Evolutionary conservation across 108 stramenopile species (phyloP).

Genomic region (Asterionellopsis glacialis): DNA sequence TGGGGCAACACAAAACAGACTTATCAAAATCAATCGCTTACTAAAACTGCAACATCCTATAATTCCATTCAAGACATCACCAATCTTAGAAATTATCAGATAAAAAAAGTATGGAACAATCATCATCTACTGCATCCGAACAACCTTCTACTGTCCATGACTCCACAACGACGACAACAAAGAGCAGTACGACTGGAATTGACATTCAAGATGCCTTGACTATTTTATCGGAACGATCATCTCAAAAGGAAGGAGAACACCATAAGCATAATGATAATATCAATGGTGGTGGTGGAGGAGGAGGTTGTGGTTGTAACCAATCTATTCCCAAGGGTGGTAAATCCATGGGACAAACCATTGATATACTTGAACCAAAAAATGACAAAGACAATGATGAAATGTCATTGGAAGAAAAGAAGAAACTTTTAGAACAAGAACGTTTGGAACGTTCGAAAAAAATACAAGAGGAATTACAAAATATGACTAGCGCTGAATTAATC

Average conservation of each 20-base stretch:
- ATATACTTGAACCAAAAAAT: constrained; percentile 32
- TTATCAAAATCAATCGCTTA: too few relatives aligned
- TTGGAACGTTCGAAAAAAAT: constrained; percentile 26
- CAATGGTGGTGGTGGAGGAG: not conserved
- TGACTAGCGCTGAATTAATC: constrained; percentile 44
- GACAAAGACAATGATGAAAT: constrained; percentile 7
- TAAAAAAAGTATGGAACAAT: too few relatives aligned
- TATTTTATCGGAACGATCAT: constrained; percentile 59
- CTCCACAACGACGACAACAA: not conserved
- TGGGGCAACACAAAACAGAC: too few relatives aligned
- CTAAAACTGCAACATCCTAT: too few relatives aligned
- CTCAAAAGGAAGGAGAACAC: not conserved
- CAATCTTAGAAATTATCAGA: too few relatives aligned
- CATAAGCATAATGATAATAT: not conserved
- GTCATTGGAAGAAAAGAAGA: constrained; percentile 9
- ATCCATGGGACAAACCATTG: constrained; percentile 72
- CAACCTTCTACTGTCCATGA: too few relatives aligned
- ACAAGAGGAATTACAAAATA: constrained; percentile 27
- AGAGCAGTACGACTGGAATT: constrained; percentile 35
- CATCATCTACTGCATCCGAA: too few relatives aligned
- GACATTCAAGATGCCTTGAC: constrained; percentile 64
- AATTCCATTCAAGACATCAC: too few relatives aligned
- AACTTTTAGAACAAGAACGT: constrained; percentile 36
- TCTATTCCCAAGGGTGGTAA: constrained; percentile 32
- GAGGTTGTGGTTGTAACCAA: constrained; percentile 5